A percentile compares a stretch with the other conserved stretches of the same genome.
phyloP scores from a whole-genome alignment of 2,329 filamentous ascomycete species.

The Trichoderma arundinaceum region DNA sequence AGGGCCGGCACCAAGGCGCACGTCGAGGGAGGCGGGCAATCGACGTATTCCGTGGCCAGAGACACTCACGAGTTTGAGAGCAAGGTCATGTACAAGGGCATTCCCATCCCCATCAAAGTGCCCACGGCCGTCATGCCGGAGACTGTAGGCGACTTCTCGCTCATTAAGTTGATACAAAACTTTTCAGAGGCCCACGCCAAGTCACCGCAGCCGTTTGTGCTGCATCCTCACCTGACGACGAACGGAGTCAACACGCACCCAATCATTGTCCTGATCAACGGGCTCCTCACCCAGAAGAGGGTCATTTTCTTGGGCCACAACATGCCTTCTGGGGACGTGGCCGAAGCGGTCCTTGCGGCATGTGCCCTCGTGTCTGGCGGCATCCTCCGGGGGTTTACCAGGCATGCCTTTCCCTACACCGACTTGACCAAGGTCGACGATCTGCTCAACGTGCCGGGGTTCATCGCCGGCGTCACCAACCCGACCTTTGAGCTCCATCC shows the following conservation, averaged over 20 bases:
- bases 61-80: conserved; percentile 99
- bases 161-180: conserved; percentile 95
- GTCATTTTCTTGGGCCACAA: conserved; percentile 96
- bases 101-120: conserved; percentile 95
- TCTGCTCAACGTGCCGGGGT: conserved; percentile 91
- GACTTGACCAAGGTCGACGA: conserved; percentile 98
- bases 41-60: conserved; percentile 77
- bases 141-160: conserved; percentile 95
- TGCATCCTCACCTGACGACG: conserved; percentile 92
- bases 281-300: conserved; percentile 92
- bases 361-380: conserved; percentile 93
- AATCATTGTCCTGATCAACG: conserved; percentile 92
- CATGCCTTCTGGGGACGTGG: conserved; percentile 91
- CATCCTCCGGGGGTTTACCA: conserved; percentile 88
- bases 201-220: conserved; percentile 79
- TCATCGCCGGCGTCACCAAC: conserved; percentile 97
- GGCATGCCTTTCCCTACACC: conserved; percentile 96
- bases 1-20: conserved; percentile 68
- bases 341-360: conserved; percentile 96
- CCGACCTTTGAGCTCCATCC: conserved; percentile 93
- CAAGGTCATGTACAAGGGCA: conserved; percentile 92
- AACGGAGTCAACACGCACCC: conserved; percentile 89
- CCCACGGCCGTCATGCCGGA: conserved; percentile 92
- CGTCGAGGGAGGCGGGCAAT: conserved; percentile 61
- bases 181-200: conserved; percentile 86